Base-by-base conservation (phyloP, 768 basidiomycete genomes). In the Pisolithus albus region DNA sequence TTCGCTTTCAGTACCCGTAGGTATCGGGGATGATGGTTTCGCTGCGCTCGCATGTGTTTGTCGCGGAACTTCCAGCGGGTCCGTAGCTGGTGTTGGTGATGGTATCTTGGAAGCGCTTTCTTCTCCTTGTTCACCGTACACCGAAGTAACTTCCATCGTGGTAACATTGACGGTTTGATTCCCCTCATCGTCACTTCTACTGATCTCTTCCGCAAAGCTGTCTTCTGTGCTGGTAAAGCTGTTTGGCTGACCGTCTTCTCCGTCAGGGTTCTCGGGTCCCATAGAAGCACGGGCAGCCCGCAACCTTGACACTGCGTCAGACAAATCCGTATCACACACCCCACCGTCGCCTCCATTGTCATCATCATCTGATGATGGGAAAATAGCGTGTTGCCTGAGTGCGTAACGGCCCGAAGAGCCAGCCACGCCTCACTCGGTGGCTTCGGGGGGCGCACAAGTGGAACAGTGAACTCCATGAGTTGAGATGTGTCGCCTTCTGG, bases 391-490 rank as follows among this genome's bases (percentile, higher is more conserved):
- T 77, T 70, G 36, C 84, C 86, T 18, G 86, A 84, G 58, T 91
- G 86, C 0, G 88, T 89, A 49, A 78, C 74, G 34, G 80, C 77
- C 52, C 84, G 79, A 24, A 91, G 72, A 28, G 85, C 84, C 43
- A 87, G 71, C 86, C 86, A 89, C 21, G 75, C 76, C 28, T 76
- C 74, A 55, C 79, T 72, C 67, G 75, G 61, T 64, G 75, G 59
- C 66, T 74, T 54, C 61, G 82, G 55, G 62, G 78, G 58, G 81
- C 78, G 79, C 40, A 75, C 70, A 46, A 90, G 72, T 10, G 88
- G 88, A 43, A 89, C 76, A 0, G 86, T 88, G 58, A 83, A 88
- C 51, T 91, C 87, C 79, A 87, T 84, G 4, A 72, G 74, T 49
- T 76, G 71, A 19, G 78, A 73, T 32, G 69, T 61, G 13, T 79